Conservation (phyloP, 2,329 filamentous ascomycete genomes). For the Fusarium humuli region DNA sequence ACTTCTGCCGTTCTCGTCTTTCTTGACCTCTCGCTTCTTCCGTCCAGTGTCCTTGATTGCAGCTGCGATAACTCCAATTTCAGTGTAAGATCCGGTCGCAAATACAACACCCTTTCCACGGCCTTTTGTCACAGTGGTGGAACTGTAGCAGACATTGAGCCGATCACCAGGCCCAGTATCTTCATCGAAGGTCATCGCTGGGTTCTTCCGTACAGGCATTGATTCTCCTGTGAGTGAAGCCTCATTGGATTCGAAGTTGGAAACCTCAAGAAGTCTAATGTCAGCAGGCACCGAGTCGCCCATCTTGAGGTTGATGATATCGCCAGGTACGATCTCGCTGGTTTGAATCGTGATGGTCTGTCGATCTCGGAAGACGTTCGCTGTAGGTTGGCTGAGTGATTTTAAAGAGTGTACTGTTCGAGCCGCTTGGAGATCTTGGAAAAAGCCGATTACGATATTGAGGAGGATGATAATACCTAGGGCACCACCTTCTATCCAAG, state of each 20-base stretch:
- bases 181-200: slow-evolving; percentile 54
- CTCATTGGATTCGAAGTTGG: slow-evolving; percentile 34
- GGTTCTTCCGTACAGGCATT: slow-evolving; percentile 67
- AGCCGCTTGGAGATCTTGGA: slow-evolving; percentile 59
- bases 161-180: slow-evolving; percentile 65
- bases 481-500: slow-evolving; percentile 71
- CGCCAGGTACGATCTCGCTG: slow-evolving; percentile 57
- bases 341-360: slow-evolving; percentile 29
- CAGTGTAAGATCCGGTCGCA: slow-evolving; percentile 71
- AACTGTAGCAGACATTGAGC: slow-evolving; percentile 72
- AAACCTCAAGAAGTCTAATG: slow-evolving; percentile 53
- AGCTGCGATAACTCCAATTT: slow-evolving; percentile 70
- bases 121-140: slow-evolving; percentile 71
- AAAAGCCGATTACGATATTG: slow-evolving; percentile 65
- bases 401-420: slow-evolving; percentile 61
- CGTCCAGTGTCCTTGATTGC: slow-evolving; percentile 54
- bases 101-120: slow-evolving; percentile 70
- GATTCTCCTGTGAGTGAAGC: slow-evolving; percentile 51
- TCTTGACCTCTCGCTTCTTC: slow-evolving; percentile 51
- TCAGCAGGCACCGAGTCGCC: slow-evolving; percentile 73
- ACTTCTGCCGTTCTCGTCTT: slow-evolving; percentile 57
- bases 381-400: slow-evolving; percentile 50
- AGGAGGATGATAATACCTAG: slow-evolving; percentile 67
- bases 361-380: slow-evolving; percentile 36
- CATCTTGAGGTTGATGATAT: slow-evolving; percentile 64